Conservation (phyloP, 1,284 basidiomycete species). For the Mycosarcoma mackinlayi region DNA sequence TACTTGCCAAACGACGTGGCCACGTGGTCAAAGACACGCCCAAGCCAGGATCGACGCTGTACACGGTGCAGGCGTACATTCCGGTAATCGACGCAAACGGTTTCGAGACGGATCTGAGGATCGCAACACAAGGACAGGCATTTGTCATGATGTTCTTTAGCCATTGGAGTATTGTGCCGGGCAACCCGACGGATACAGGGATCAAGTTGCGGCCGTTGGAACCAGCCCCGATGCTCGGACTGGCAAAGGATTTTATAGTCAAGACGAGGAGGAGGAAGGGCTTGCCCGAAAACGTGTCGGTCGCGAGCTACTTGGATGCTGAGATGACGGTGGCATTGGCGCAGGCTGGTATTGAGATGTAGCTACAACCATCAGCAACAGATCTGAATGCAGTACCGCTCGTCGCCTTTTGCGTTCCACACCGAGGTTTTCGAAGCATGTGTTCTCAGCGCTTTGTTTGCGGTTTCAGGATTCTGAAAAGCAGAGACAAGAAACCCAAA, state of each 20-base stretch:
- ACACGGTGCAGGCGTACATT: slow-evolving; percentile 96
- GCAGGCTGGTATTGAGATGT: slow-evolving; percentile 59
- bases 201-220: slow-evolving; percentile 95
- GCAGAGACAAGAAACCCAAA: no score
- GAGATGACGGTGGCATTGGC: slow-evolving; percentile 66
- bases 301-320: slow-evolving; percentile 61
- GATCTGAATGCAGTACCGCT: no score
- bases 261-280: slow-evolving; percentile 93
- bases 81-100: slow-evolving; percentile 99
- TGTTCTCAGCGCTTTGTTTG: no score
- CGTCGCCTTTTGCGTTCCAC: no score
- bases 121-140: slow-evolving; percentile 96
- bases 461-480: no score
- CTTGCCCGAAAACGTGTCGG: slow-evolving; percentile 51
- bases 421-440: no score
- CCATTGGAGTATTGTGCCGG: slow-evolving; percentile 98
- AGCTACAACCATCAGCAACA: no score
- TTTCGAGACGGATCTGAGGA: slow-evolving; percentile 96
- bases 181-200: slow-evolving; percentile 94
- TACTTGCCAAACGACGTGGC: slow-evolving; percentile 92
- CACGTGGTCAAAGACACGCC: slow-evolving; percentile 98
- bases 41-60: slow-evolving; percentile 95
- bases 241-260: slow-evolving; percentile 82
- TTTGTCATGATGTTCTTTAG: slow-evolving; percentile 96
- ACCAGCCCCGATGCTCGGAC: slow-evolving; percentile 91